Percentiles rank a stretch among this genome's conserved stretches.
Conservation (phyloP, 345 rosid genomes). For the Mallotus nudiflorus region DNA sequence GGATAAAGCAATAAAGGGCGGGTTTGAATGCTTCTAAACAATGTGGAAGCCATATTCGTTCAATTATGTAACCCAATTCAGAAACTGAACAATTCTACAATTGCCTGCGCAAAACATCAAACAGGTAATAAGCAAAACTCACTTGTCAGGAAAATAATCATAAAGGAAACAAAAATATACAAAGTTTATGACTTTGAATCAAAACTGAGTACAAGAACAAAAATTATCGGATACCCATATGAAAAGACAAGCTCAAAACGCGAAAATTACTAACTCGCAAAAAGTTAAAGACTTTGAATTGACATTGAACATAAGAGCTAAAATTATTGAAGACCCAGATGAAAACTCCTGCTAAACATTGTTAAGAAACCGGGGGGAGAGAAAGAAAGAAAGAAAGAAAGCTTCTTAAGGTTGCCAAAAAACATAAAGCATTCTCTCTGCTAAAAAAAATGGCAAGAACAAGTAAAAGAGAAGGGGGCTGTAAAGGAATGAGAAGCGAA, state of each 20-base stretch:
- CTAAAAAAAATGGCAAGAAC: no score
- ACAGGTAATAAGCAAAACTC: conserved; percentile 24
- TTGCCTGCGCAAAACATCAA: conserved; percentile 38
- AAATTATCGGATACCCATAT: no score
- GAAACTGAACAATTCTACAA: conserved; percentile 11
- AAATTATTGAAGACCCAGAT: background rate
- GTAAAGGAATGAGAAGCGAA: background rate
- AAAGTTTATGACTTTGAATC: no score
- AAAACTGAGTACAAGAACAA: no score
- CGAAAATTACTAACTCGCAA: background rate
- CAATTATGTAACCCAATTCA: conserved; percentile 1
- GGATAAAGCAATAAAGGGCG: conserved; percentile 47
- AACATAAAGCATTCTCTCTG: no score
- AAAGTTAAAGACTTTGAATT: background rate
- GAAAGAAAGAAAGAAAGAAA: no score
- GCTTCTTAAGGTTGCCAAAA: no score
- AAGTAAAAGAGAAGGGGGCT: no score
- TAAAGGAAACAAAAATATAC: no score
- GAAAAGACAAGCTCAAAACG: no score
- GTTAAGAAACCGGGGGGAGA: background rate
- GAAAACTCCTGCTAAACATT: background rate
- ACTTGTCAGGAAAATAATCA: background rate
- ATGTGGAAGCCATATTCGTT: conserved; percentile 58
- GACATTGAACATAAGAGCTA: background rate
- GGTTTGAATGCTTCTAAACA: conserved; percentile 55